Base-by-base conservation (phyloP, 768 basidiomycete genomes). In the Trametes maxima region DNA sequence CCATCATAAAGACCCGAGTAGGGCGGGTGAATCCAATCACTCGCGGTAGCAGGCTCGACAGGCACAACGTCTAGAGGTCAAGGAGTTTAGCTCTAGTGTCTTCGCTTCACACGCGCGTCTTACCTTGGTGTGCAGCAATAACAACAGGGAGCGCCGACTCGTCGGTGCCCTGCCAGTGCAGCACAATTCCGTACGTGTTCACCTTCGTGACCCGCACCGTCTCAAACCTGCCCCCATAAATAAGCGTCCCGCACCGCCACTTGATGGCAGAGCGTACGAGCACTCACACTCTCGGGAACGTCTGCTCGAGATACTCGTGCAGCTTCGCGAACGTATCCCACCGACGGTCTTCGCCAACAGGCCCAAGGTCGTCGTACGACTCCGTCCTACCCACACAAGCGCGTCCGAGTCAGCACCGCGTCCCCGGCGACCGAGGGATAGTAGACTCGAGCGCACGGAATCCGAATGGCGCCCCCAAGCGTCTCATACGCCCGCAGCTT, bases 271-370 rank as follows among this genome's bases (percentile, higher is more conserved):
- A 14, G 22, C 16, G 8, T 12, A n/a, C 11, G 8, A 39, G 2
- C 5, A 37, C 76, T 39, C 74, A 90, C 80, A 81, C 85, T 70
- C 86, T 76, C 3, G 87, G 84, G 65, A 90, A 94, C 28, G 87
- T 73, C 24, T 68, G 61, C 55, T 73, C 72, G 17, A 84, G 73
- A 61, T 79, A 77, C 16, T 64, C 65, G 39, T 78, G 77, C 51
- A 79, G 70, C 5, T 62, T 64, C 11, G 24, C 61, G 51, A 80
- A 80, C 28, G 67, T 68, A 17, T 74, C 70, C 77, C 78, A 80
- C 11, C 80, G 79, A 2, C 75, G 70, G 65, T 85, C 84, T 11
- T 73, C 68, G 5, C 80, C 83, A 8, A 82, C 73, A 1, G 76
- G 75, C 0, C 68, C 75, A 74, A 81, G 77, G 44, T 75, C 67